Base-by-base conservation (phyloP, 176 grass and related monocot species). In the Oryza nivara region DNA sequence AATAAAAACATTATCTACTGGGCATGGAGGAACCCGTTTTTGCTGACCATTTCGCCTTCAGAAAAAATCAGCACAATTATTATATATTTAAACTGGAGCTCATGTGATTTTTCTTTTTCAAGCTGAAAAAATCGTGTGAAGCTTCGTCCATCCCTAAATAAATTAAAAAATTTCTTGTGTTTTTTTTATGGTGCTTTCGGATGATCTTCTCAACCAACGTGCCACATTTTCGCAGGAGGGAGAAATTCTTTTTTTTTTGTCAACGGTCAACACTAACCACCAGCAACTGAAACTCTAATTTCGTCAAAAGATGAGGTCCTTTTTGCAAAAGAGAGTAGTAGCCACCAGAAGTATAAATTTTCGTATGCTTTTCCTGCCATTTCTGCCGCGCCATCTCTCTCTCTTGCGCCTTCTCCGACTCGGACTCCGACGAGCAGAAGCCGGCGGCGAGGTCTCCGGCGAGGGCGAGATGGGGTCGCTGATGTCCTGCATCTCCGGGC, bases 401-500 rank as follows among this genome's bases (percentile, higher is more conserved):
- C 36, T 38, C 36, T 38, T 41, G 23, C 68, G 19, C 52, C 28
- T 63, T 74, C 40, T 30, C 41, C 51, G n/a, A 14, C 51, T 30
- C 41, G 41, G n/a, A 14, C 69, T 5, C 17, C 20, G 4, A 12
- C 56, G 20, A 77, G 78, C 66, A n/a, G 65, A 56, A 67, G 80
- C 43, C 43, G 43, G 7, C 43, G 43, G 7, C 49, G 49, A 65
- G 10, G 9, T 3, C 16, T 56, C 51, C 51, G 51, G 54, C 54
- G 54, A 58, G 54, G 38, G 1, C 41, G 5, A 41, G 61, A 98
- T 98, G 96, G 96, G 96, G 0, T 82, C 76, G 8, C 56, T 95
- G 20, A 5, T 95, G 11, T 95, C 96, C 44, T 98, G 96, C 87
- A 69, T 95, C 66, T 92, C 91, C 58, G 56, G 83, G 69, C 51